phyloP scores from a whole-genome alignment of 2,329 filamentous ascomycete genomes.

The Alternaria arborescens region DNA sequence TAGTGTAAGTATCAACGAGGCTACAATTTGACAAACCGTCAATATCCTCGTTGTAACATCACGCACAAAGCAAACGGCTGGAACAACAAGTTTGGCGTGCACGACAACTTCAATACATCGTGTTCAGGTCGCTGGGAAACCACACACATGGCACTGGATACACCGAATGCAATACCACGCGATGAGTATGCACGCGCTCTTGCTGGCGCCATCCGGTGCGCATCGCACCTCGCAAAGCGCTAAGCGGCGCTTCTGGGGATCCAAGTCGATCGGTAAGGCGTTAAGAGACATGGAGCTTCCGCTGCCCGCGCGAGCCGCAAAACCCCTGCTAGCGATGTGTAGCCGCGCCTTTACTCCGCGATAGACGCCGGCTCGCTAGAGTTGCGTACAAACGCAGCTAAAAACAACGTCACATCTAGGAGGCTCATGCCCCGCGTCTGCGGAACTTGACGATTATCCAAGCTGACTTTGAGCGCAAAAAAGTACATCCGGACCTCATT shows the following conservation, averaged over 20 bases:
- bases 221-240: constrained; percentile 15
- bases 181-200: constrained; percentile 7
- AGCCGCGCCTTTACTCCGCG: constrained; percentile 17
- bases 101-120: background rate
- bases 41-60: background rate
- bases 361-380: constrained; percentile 29
- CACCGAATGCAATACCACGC: constrained; percentile 6
- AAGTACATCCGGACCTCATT: background rate
- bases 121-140: constrained; percentile 21
- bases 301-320: constrained; percentile 18
- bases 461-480: background rate
- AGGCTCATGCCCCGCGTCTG: background rate
- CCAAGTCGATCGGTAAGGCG: constrained; percentile 19
- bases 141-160: constrained; percentile 24
- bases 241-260: constrained; percentile 18
- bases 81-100: background rate
- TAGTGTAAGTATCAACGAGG: background rate
- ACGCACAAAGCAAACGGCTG: background rate
- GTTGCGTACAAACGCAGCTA: constrained; percentile 24
- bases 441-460: background rate
- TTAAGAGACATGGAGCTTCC: constrained; percentile 10
- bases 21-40: background rate
- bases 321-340: constrained; percentile 19
- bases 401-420: constrained; percentile 24
- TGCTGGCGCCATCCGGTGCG: constrained; percentile 9